Evolutionary conservation across 352 stramenopile genomes (phyloP).

Genomic region (Pythium phragmitis): DNA sequence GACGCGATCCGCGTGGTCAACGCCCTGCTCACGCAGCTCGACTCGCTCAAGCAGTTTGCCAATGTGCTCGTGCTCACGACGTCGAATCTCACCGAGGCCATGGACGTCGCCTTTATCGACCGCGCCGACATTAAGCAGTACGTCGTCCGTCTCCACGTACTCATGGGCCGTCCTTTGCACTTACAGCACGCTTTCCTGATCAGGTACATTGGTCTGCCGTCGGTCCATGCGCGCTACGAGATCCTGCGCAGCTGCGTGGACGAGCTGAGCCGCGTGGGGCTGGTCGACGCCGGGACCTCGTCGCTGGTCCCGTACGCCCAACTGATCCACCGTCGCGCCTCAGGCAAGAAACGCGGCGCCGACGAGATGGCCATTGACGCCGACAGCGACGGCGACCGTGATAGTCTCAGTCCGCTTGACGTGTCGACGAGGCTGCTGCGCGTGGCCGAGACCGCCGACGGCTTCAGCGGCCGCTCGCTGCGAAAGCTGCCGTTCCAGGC

Average conservation of each 20-base stretch:
- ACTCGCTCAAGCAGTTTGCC: conserved; percentile 73
- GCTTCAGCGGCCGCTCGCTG: conserved; percentile 71
- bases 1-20: conserved; percentile 93
- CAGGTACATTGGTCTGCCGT: conserved; percentile 69
- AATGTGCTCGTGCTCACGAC: conserved; percentile 95
- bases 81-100: conserved; percentile 90
- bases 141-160: conserved; percentile 12
- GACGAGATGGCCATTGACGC: conserved; percentile 36
- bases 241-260: conserved; percentile 84
- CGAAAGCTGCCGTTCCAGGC: conserved; percentile 88
- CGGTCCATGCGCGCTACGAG: conserved; percentile 62
- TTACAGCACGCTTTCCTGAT: neutral
- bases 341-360: conserved; percentile 36
- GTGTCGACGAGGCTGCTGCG: conserved; percentile 38
- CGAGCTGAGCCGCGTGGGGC: conserved; percentile 74
- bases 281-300: conserved; percentile 35
- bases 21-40: conserved; percentile 88
- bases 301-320: conserved; percentile 30
- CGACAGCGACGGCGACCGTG: neutral
- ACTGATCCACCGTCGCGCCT: conserved; percentile 25
- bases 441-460: conserved; percentile 49
- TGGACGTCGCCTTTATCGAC: conserved; percentile 93
- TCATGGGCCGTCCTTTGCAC: neutral
- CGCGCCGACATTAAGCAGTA: conserved; percentile 92
- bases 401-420: conserved; percentile 19